These are phyloP conservation scores for Elaeagnus macrophylla DNA, from an alignment of 306 rosid species.

Conservation along the genomic window DNA sequence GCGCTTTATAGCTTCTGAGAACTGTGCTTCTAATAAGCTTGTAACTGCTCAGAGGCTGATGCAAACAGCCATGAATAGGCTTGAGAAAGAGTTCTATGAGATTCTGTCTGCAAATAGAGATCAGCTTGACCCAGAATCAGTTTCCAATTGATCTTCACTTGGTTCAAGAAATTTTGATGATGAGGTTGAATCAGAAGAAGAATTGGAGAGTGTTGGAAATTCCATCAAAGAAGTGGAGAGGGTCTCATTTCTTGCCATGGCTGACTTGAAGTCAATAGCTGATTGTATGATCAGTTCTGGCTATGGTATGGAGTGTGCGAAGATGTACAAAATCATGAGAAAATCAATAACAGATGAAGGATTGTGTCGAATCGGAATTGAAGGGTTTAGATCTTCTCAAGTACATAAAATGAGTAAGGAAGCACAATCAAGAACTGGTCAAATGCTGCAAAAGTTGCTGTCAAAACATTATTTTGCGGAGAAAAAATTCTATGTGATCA, in stretches of 20 bases:
- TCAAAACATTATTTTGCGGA: constrained; percentile 32
- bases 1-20: constrained; percentile 21
- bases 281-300: constrained; percentile 51
- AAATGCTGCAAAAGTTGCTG: constrained; percentile 23
- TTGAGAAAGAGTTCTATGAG: constrained; percentile 37
- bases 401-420: constrained; percentile 32
- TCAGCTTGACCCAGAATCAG: constrained; percentile 36
- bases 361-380: constrained; percentile 30
- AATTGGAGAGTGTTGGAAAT: constrained; percentile 17
- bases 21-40: constrained; percentile 23
- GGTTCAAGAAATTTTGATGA: constrained; percentile 19
- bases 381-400: constrained; percentile 26
- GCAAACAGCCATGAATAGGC: constrained; percentile 47
- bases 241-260: constrained; percentile 22
- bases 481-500: constrained; percentile 40
- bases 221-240: constrained; percentile 20
- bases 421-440: constrained; percentile 34
- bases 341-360: constrained; percentile 38
- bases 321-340: constrained; percentile 29
- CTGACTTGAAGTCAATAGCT: constrained; percentile 41
- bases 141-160: constrained; percentile 20
- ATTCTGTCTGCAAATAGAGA: constrained; percentile 25
- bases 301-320: constrained; percentile 41
- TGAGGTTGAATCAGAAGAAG: constrained; percentile 13
- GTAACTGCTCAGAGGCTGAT: constrained; percentile 33